A percentile compares a stretch with the other conserved stretches of the same genome.
phyloP scores from a whole-genome alignment of 345 rosid species.

The Laguncularia racemosa region DNA sequence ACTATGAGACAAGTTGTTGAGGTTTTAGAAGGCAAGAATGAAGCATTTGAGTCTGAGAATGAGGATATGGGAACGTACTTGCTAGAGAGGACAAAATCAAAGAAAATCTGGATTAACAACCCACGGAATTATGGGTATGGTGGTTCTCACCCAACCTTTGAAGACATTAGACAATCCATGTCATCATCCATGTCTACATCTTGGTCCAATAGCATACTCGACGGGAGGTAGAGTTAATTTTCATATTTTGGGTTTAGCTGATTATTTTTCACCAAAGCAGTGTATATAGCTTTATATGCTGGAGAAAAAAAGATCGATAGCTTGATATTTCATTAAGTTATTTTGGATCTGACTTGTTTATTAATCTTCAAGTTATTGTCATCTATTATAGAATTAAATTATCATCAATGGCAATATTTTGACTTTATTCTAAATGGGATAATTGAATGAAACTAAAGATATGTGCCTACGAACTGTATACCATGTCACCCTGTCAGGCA shows the following conservation, averaged over 20 bases:
- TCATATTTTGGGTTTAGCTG: background rate
- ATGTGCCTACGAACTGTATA: too few relatives aligned
- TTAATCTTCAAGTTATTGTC: too few relatives aligned
- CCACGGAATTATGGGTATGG: slow-evolving; percentile 9
- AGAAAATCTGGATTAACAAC: slow-evolving; percentile 25
- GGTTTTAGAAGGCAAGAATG: slow-evolving; percentile 43
- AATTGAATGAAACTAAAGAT: too few relatives aligned
- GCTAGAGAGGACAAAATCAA: slow-evolving; percentile 26
- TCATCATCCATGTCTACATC: slow-evolving; percentile 34
- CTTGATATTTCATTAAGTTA: too few relatives aligned
- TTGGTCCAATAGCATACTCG: slow-evolving; percentile 26
- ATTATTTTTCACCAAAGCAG: too few relatives aligned
- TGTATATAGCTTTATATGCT: too few relatives aligned
- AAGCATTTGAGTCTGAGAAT: slow-evolving; percentile 27
- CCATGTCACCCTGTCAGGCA: too few relatives aligned
- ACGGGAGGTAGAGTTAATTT: slow-evolving; percentile 29
- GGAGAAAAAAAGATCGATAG: too few relatives aligned
- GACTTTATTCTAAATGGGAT: too few relatives aligned
- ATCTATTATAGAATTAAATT: too few relatives aligned
- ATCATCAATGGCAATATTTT: too few relatives aligned
- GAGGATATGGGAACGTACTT: slow-evolving; percentile 49
- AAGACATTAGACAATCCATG: slow-evolving; percentile 24
- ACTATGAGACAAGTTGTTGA: slow-evolving; percentile 77
- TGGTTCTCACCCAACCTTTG: slow-evolving; percentile 43
- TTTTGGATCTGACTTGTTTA: too few relatives aligned